Evolutionary conservation across 495 filamentous ascomycete genomes (phyloP), one percentile per base, ranked within the genome.

Genomic region (Alectoria sarmentosa): DNA sequence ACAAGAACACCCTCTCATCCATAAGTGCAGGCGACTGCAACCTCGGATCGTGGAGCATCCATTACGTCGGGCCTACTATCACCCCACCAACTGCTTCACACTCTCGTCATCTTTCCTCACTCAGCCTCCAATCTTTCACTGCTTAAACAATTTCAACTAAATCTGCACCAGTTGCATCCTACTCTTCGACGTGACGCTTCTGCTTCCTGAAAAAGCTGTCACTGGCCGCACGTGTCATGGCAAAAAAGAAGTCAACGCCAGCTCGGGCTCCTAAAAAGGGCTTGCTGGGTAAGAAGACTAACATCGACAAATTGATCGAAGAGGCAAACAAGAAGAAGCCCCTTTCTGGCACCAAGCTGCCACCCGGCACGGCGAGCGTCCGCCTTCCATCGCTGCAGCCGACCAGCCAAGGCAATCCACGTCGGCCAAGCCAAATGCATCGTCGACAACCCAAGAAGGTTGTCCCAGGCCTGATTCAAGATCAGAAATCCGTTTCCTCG

Each of bases 261-360:
- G 38, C 37, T 28, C 17, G 9, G 44, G 60, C 28, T 49, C 15
- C 46, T 14, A 58, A 57, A 23, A 62, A 66, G 52, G n/a, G 39
- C 34, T 2, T 48, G 4, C 9, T 62, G 28, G 38, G 39, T 32
- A 66, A 62, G 38, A 61, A 58, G 21, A 26, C 49, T 14, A 28
- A 58, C 11, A 66, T 66, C 60, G 38, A 66, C 32, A 66, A 62
- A 19, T 39, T 66, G 21, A 62, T 62, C 7, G 42, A 58, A 32
- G 52, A 34, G 30, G 21, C 61, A 32, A 63, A 55, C 26, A 63
- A 42, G 36, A 42, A 41, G 3, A 41, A 21, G 5, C 17, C 61
- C 15, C 52, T 32, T 6, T 26, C 23, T 23, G 52, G 34, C 21
- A 23, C n/a, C 26, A 57, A 39, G 37, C 19, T 56, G 28, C 38